These are phyloP conservation scores for Lagenaria siceraria DNA, from an alignment of 306 rosid species.

Conservation along the genomic window DNA sequence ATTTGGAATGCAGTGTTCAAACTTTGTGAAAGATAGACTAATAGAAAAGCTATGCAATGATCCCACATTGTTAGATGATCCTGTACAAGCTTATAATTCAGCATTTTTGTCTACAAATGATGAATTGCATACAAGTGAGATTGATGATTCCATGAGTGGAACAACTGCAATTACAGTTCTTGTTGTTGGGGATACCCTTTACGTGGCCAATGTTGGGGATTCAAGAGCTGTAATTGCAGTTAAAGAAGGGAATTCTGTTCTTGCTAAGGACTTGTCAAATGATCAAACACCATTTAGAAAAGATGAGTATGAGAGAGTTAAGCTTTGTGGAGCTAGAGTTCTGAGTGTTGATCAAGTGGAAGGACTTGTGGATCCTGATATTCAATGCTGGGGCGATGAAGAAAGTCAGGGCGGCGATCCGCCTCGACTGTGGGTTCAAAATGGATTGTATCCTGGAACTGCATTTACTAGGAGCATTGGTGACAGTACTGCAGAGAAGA, in stretches of 20 bases:
- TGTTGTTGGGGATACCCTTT: slow-evolving; percentile 58
- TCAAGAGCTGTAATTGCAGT: slow-evolving; percentile 85
- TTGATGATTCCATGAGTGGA: slow-evolving; percentile 94
- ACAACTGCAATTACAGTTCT: slow-evolving; percentile 89
- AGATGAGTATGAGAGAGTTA: slow-evolving; percentile 88
- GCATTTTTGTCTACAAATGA: slow-evolving; percentile 55
- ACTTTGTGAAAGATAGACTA: slow-evolving; percentile 61
- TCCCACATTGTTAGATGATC: slow-evolving; percentile 48
- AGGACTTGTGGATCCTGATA: slow-evolving; percentile 70
- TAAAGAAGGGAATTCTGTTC: slow-evolving; percentile 51
- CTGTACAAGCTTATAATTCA: slow-evolving; percentile 52
- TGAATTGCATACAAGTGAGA: slow-evolving; percentile 45
- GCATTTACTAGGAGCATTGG: slow-evolving; percentile 98
- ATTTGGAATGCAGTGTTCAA: slow-evolving; percentile 71
- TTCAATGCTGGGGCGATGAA: slow-evolving; percentile 88
- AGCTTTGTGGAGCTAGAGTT: slow-evolving; percentile 81
- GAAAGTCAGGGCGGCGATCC: slow-evolving; percentile 80
- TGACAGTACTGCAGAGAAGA: slow-evolving; percentile 71
- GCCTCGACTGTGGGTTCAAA: slow-evolving; percentile 84
- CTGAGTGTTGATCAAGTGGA: slow-evolving; percentile 90
- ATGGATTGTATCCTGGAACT: slow-evolving; percentile 81
- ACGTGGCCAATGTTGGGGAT: slow-evolving; percentile 93
- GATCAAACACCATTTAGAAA: slow-evolving; percentile 93
- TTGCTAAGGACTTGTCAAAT: slow-evolving; percentile 69
- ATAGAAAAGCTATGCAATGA: slow-evolving; percentile 52